Base-by-base conservation (phyloP, 306 rosid species). In the Pterocarpus santalinus region DNA sequence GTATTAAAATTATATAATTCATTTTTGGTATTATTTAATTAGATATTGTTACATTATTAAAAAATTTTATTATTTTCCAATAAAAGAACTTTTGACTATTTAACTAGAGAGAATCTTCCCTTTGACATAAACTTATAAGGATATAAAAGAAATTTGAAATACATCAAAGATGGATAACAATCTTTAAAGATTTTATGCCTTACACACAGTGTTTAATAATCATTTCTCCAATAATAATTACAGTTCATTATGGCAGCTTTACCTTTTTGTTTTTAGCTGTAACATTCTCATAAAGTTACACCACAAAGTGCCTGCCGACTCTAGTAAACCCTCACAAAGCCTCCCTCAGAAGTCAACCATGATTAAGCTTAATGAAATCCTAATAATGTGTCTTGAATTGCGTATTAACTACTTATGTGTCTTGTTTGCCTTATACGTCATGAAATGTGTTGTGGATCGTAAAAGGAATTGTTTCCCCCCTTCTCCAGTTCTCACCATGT, bases 401-500 rank as follows among this genome's bases (percentile, higher is more conserved):
- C 56, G 53, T 14, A 36, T 49, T 53, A 62, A 62, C n/a, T 65
- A 75, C 52, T 41, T 33, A 55, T 46, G 14, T n/a, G 1, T 41
- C 63, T 47, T 69, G 56, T 57, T 58, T 80, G 81, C 84, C 86
- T 85, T 82, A 51, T 83, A 82, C 84, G 83, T 77, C 78, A 72
- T 77, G 87, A 47, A 80, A 62, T 60, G 57, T 10, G 34, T 57
- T 33, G 41, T 75, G 34, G 71, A 62, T 72, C 22, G 56, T 17
- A 5, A 10, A 73, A n/a, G 11, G 64, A 39, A 66, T 71, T 72
- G 80, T 67, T 65, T 68, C 83, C 86, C 83, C 0, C 28, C 0
- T 39, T 57, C 41, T 41, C 36, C 2, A 43, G 8, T 36, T 39
- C 43, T 43, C 9, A 32, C 36, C 75, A 53, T 62, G 79, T 52